Conservation (phyloP, 1,284 basidiomycete species). For the Flammula alnicola region DNA sequence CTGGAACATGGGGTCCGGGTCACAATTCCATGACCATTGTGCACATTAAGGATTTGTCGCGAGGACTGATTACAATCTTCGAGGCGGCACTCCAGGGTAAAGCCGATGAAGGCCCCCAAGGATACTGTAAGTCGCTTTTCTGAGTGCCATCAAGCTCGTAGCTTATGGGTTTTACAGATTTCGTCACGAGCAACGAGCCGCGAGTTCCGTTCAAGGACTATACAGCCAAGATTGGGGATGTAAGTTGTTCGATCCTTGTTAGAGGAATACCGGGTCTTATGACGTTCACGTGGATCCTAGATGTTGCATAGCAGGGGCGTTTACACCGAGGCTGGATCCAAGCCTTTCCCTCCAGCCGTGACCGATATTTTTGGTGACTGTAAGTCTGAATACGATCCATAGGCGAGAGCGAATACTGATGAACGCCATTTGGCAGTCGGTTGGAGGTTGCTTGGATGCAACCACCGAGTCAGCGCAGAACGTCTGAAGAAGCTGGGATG, state of each 20-base stretch:
- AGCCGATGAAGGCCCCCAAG: constrained; percentile 44
- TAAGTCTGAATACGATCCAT: constrained; percentile 17
- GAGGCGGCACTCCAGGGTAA: constrained; percentile 42
- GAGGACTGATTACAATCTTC: constrained; percentile 37
- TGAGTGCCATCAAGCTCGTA: background rate
- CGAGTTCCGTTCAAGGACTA: constrained; percentile 29
- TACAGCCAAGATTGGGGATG: constrained; percentile 40
- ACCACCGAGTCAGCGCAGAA: constrained; percentile 36
- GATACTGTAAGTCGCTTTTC: constrained; percentile 35
- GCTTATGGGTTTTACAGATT: constrained; percentile 21
- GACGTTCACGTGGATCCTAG: constrained; percentile 25
- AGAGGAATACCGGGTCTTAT: background rate
- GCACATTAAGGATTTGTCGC: constrained; percentile 43
- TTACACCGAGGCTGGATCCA: constrained; percentile 37
- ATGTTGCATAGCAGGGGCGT: constrained; percentile 40
- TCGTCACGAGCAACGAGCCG: constrained; percentile 22
- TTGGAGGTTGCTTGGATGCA: constrained; percentile 45
- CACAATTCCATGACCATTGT: constrained; percentile 41
- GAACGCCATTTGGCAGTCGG: constrained; percentile 34
- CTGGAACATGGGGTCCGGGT: constrained; percentile 46
- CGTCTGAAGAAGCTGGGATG: constrained; percentile 43
- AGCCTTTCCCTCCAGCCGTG: constrained; percentile 37
- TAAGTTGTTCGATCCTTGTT: constrained; percentile 25
- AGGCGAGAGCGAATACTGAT: background rate
- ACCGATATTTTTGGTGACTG: constrained; percentile 41